Percentiles rank a stretch among this genome's conserved stretches.
phyloP scores from a whole-genome alignment of 305 asterid species.

The Solanum hybrid region DNA sequence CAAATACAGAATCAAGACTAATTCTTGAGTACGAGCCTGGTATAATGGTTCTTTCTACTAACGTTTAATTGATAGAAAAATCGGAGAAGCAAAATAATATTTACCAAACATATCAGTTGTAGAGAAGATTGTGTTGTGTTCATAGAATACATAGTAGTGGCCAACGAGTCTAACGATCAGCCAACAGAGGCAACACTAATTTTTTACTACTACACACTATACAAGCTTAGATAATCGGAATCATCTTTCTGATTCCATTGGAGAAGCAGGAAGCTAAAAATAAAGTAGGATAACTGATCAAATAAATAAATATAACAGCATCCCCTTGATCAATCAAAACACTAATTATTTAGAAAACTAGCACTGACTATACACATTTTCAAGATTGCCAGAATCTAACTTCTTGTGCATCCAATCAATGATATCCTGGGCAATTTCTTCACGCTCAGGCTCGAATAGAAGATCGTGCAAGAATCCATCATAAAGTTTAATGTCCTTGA shows the following conservation, averaged over 20 bases:
- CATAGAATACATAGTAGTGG: not conserved
- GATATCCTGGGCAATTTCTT: constrained; percentile 79
- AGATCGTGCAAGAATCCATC: constrained; percentile 94
- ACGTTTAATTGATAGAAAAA: not conserved
- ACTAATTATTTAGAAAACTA: constrained; percentile 1
- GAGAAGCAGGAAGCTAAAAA: not conserved
- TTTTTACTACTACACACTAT: not conserved
- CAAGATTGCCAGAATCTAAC: constrained; percentile 16
- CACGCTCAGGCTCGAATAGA: constrained; percentile 91
- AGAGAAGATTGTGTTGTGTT: not conserved
- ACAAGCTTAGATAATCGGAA: not conserved
- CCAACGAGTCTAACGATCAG: not conserved
- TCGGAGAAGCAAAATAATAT: no score
- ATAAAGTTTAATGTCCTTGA: constrained; percentile 81
- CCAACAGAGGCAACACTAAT: not conserved
- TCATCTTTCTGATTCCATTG: not conserved
- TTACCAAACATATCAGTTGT: not conserved
- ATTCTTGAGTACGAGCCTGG: not conserved
- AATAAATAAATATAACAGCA: not conserved
- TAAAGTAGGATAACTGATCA: not conserved
- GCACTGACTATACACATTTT: constrained; percentile 13
- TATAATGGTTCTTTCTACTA: not conserved
- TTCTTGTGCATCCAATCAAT: constrained; percentile 88
- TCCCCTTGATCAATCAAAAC: not conserved
- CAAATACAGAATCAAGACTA: no score